Conservation (phyloP, 2,329 filamentous ascomycete genomes). For the Talaromyces sp. region DNA sequence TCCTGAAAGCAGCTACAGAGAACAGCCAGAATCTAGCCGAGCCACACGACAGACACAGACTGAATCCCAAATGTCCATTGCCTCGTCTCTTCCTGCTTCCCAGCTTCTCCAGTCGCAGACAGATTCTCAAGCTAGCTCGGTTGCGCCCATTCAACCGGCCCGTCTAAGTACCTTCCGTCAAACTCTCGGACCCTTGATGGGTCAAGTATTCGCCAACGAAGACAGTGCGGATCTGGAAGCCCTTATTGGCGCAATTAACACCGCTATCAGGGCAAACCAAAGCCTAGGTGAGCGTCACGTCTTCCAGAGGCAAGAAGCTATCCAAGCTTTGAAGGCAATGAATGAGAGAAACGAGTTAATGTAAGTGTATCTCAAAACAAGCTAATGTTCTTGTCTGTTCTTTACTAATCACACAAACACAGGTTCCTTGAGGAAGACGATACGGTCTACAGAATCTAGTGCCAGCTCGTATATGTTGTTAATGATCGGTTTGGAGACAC, state of each 20-base stretch:
- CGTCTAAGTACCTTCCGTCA: constrained; percentile 74
- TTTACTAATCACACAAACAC: constrained; percentile 12
- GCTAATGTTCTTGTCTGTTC: background rate
- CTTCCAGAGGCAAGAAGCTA: constrained; percentile 70
- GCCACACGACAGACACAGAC: constrained; percentile 40
- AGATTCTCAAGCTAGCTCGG: constrained; percentile 41
- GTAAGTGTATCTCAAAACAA: constrained; percentile 54
- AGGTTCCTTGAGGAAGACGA: constrained; percentile 54
- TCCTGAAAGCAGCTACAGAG: constrained; percentile 51
- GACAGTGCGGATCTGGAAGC: constrained; percentile 74
- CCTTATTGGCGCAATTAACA: constrained; percentile 77
- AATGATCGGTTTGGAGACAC: background rate
- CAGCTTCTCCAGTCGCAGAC: constrained; percentile 60
- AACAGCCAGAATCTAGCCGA: constrained; percentile 36
- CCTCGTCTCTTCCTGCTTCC: constrained; percentile 74
- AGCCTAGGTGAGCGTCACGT: constrained; percentile 50
- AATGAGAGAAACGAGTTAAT: constrained; percentile 86
- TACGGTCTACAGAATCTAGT: constrained; percentile 67
- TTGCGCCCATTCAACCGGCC: constrained; percentile 48
- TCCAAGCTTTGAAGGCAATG: constrained; percentile 74
- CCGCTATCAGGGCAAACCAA: constrained; percentile 51
- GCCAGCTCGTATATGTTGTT: constrained; percentile 1
- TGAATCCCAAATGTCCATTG: constrained; percentile 63
- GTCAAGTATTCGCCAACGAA: constrained; percentile 72
- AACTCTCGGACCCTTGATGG: constrained; percentile 77